A percentile compares a stretch with the other conserved stretches of the same genome.
These are phyloP conservation scores for Colletotrichum sp. DNA, from an alignment of 2,329 filamentous ascomycete species.

Conservation along the genomic window DNA sequence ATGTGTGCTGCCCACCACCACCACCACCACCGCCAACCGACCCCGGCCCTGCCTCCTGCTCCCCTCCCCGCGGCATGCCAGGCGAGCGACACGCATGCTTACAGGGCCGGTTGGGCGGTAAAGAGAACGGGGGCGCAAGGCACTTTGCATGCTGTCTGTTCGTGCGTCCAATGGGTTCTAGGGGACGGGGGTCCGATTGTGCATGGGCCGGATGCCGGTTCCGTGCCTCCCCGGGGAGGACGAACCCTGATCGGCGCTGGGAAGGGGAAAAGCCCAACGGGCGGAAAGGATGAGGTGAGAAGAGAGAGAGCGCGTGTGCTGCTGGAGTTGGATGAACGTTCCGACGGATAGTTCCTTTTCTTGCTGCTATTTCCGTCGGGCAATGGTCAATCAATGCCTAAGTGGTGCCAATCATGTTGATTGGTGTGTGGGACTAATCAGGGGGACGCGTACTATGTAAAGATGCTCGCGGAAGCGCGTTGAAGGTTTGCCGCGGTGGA, in stretches of 20 bases:
- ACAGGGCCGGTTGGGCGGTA: neutral
- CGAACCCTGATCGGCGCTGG: conserved; percentile 9
- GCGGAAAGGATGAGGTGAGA: neutral
- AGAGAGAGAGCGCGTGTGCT: neutral
- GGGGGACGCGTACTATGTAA: neutral
- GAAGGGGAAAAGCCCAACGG: neutral
- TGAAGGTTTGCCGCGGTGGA: neutral
- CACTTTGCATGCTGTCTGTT: neutral
- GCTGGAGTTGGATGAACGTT: neutral
- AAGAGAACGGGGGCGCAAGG: neutral
- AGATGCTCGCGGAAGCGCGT: neutral
- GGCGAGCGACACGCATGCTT: neutral
- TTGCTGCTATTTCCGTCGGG: neutral
- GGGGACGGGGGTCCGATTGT: neutral
- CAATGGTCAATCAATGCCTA: neutral
- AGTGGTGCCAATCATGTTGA: neutral
- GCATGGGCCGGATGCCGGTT: neutral
- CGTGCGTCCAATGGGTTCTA: neutral
- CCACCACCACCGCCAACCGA: neutral
- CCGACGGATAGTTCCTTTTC: neutral
- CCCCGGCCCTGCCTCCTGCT: neutral
- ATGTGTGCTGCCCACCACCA: neutral
- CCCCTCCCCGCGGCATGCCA: neutral
- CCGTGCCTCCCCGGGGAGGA: neutral
- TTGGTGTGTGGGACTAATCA: neutral